These are phyloP conservation scores for Otatea glauca DNA, from an alignment of 176 grass and related monocot species.

Conservation along the genomic window DNA sequence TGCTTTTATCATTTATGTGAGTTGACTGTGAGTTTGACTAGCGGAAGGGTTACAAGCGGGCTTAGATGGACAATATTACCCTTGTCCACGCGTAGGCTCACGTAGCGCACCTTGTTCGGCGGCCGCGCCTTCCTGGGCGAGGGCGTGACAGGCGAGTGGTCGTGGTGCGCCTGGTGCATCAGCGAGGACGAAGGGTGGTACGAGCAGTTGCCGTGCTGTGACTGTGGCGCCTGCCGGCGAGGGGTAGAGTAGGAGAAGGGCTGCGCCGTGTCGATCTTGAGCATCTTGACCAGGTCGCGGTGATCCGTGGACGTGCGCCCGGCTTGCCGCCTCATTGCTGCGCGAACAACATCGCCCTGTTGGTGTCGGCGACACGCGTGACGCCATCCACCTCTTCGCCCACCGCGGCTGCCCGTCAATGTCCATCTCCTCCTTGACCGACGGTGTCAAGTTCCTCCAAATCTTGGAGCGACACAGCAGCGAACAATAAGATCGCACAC, in stretches of 20 bases:
- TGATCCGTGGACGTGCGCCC: conserved; percentile 71
- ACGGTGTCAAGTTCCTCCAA: conserved; percentile 68
- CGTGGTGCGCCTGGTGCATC: conserved; percentile 57
- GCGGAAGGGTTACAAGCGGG: too few relatives aligned
- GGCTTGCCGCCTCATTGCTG: conserved; percentile 14
- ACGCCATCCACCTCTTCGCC: conserved; percentile 88
- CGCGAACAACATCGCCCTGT: too few relatives aligned
- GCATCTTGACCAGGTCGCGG: conserved; percentile 71
- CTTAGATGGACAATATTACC: too few relatives aligned
- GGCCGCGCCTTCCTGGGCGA: conserved; percentile 73
- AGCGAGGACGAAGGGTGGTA: conserved; percentile 46
- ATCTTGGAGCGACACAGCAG: conserved; percentile 40
- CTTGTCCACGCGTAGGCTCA: conserved; percentile 81
- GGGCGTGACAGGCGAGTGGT: conserved; percentile 63
- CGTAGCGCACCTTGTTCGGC: conserved; percentile 67
- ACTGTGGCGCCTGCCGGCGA: conserved; percentile 38
- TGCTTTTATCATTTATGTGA: too few relatives aligned
- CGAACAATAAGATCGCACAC: neutral
- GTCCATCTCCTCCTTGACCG: conserved; percentile 67
- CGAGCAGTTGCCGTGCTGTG: conserved; percentile 28
- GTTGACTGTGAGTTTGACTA: too few relatives aligned
- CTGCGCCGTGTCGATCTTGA: conserved; percentile 80
- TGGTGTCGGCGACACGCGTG: conserved; percentile 81
- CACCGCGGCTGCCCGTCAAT: conserved; percentile 57
- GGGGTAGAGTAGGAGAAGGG: conserved; percentile 80